phyloP scores from a whole-genome alignment of 2,329 filamentous ascomycete genomes.

The Alternaria alternata region DNA sequence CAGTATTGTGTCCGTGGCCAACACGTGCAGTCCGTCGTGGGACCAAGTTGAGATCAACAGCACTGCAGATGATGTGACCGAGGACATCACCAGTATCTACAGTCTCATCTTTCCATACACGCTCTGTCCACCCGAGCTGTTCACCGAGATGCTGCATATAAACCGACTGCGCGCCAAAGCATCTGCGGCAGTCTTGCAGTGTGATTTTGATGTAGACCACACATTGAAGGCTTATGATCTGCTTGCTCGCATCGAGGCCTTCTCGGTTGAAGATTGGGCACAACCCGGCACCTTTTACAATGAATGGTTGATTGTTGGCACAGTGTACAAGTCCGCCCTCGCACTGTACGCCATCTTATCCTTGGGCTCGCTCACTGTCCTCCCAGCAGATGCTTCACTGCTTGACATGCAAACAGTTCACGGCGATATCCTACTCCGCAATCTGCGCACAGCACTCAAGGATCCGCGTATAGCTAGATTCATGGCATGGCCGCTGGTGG shows the following conservation, averaged over 20 bases:
- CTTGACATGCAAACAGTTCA: conserved; percentile 24
- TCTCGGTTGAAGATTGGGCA: conserved; percentile 38
- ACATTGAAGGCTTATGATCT: conserved; percentile 30
- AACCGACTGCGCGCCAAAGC: conserved; percentile 32
- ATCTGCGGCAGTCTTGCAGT: conserved; percentile 10
- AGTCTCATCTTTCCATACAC: conserved; percentile 39
- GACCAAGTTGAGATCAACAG: conserved; percentile 36
- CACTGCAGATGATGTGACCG: conserved; percentile 17
- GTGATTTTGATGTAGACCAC: conserved; percentile 17
- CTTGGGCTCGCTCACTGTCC: conserved; percentile 29
- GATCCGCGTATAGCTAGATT: conserved; percentile 22
- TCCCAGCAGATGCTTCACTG: conserved; percentile 29
- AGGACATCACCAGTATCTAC: conserved; percentile 32
- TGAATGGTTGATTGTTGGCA: conserved; percentile 37
- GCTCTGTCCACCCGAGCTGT: conserved; percentile 37
- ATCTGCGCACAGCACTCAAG: conserved; percentile 17
- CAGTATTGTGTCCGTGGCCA: conserved; percentile 37
- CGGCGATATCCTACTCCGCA: conserved; percentile 20
- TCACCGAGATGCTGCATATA: conserved; percentile 34
- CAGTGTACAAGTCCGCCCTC: conserved; percentile 34
- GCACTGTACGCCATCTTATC: conserved; percentile 42
- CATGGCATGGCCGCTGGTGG: conserved; percentile 35
- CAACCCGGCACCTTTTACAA: conserved; percentile 28
- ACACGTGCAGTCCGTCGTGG: conserved; percentile 35
- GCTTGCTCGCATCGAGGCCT: conserved; percentile 30